A percentile compares a stretch with the other conserved stretches of the same genome.
Conservation (phyloP, 768 basidiomycete genomes). For the Arthromyces matolae region DNA sequence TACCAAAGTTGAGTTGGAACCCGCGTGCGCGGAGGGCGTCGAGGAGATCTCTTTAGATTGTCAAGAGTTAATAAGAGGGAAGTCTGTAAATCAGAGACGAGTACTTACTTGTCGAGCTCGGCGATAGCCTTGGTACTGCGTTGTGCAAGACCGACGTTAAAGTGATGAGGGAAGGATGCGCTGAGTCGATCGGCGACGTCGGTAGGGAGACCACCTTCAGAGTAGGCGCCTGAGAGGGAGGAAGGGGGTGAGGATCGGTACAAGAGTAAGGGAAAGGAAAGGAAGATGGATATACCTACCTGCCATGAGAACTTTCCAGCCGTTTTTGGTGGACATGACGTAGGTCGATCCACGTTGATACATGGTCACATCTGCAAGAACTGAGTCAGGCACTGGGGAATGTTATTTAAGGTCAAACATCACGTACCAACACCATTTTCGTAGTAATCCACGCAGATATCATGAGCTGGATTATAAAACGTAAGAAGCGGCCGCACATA, state of each 20-base stretch:
- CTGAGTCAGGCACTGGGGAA: background rate
- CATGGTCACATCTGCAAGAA: constrained; percentile 51
- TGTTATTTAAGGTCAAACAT: too few relatives aligned
- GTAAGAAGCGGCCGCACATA: background rate
- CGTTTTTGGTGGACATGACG: too few relatives aligned
- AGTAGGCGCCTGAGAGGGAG: constrained; percentile 32
- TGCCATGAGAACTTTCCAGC: too few relatives aligned
- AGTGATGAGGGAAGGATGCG: constrained; percentile 42
- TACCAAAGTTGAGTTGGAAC: constrained; percentile 51
- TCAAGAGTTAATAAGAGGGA: background rate
- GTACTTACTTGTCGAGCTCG: too few relatives aligned
- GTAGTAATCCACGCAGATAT: constrained; percentile 40
- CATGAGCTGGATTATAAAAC: constrained; percentile 30
- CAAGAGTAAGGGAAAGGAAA: too few relatives aligned
- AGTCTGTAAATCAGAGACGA: too few relatives aligned
- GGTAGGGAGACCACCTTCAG: constrained; percentile 43
- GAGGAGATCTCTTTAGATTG: constrained; percentile 42
- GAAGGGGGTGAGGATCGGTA: too few relatives aligned
- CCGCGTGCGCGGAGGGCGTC: constrained; percentile 54
- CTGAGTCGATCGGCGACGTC: too few relatives aligned
- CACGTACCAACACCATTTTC: constrained; percentile 40
- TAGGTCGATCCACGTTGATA: too few relatives aligned
- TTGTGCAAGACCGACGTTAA: constrained; percentile 26
- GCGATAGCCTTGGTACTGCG: too few relatives aligned
- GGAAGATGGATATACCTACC: constrained; percentile 12